Percentiles rank a stretch among this genome's conserved stretches.
Evolutionary conservation across 306 rosid species (phyloP).

Genomic region (Gynostemma pentaphyllum): DNA sequence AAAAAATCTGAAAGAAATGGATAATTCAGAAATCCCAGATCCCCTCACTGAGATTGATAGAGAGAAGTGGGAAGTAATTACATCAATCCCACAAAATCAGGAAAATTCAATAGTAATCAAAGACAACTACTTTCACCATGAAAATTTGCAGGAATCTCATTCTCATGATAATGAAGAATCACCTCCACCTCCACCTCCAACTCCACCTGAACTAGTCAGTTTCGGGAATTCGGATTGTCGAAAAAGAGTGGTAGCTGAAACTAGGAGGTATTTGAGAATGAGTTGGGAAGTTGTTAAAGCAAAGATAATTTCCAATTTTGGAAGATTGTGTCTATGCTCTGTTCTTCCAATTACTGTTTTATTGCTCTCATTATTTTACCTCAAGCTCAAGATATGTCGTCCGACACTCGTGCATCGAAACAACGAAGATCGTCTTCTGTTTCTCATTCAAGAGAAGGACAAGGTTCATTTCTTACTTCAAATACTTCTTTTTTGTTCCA

Average conservation of each 20-base stretch:
- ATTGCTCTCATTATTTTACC: conserved; percentile 13
- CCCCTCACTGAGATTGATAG: too few species aligned
- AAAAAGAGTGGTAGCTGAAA: not conserved
- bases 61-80: not conserved
- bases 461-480: conserved; percentile 24
- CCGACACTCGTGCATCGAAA: not conserved
- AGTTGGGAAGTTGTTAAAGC: conserved; percentile 23
- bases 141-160: conserved; percentile 1
- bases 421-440: conserved; percentile 12
- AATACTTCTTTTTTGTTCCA: not conserved
- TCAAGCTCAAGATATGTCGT: conserved; percentile 18
- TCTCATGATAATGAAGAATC: not conserved
- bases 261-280: conserved; percentile 20
- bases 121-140: conserved; percentile 4
- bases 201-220: not conserved
- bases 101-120: not conserved
- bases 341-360: conserved; percentile 8
- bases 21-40: not conserved
- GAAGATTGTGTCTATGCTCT: conserved; percentile 27
- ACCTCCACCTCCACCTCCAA: conserved; percentile 1
- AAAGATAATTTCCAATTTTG: conserved; percentile 13
- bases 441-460: conserved; percentile 39
- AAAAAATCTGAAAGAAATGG: too few species aligned
- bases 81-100: not conserved
- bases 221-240: not conserved